A percentile compares a stretch with the other conserved stretches of the same genome.
Evolutionary conservation across 1,284 basidiomycete species (phyloP).

Genomic region (Ganoderma boninense): DNA sequence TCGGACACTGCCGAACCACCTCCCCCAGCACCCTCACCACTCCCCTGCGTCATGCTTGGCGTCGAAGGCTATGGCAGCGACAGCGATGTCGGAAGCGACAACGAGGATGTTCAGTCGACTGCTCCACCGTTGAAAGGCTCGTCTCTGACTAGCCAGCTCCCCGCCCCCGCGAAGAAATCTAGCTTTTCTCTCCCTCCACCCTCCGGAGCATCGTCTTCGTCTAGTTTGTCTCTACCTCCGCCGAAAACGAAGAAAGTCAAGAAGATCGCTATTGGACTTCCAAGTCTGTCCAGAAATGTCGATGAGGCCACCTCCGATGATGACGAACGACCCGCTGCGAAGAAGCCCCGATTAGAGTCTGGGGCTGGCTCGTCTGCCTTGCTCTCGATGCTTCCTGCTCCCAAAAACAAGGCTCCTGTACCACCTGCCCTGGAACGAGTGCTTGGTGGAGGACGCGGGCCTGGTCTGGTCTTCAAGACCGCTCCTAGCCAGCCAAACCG

Average conservation of each 20-base stretch:
- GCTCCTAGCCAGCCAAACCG: constrained; percentile 26
- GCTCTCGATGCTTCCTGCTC: constrained; percentile 78
- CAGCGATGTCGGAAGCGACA: constrained; percentile 57
- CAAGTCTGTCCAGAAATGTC: constrained; percentile 54
- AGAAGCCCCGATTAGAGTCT: constrained; percentile 61
- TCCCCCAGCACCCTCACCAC: constrained; percentile 14
- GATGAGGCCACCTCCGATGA: constrained; percentile 45
- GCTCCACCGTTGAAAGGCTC: constrained; percentile 21
- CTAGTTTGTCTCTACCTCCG: constrained; percentile 44
- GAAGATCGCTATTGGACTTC: constrained; percentile 76
- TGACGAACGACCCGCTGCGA: constrained; percentile 58
- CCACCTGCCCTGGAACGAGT: constrained; percentile 58
- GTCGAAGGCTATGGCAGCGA: constrained; percentile 79
- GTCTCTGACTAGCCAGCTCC: constrained; percentile 34
- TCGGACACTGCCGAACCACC: constrained; percentile 28
- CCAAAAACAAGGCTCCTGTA: constrained; percentile 64
- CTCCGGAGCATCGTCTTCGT: constrained; percentile 33
- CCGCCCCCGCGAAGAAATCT: constrained; percentile 44
- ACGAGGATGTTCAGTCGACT: constrained; percentile 43
- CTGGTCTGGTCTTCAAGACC: constrained; percentile 65
- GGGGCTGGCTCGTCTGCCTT: constrained; percentile 72
- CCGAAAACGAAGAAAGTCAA: constrained; percentile 54
- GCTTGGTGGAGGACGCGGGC: constrained; percentile 69
- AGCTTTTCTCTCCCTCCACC: constrained; percentile 48
- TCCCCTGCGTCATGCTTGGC: constrained; percentile 64